These are phyloP conservation scores for Teratosphaeria zuluensis DNA, from an alignment of 2,329 filamentous ascomycete genomes.

Conservation along the genomic window DNA sequence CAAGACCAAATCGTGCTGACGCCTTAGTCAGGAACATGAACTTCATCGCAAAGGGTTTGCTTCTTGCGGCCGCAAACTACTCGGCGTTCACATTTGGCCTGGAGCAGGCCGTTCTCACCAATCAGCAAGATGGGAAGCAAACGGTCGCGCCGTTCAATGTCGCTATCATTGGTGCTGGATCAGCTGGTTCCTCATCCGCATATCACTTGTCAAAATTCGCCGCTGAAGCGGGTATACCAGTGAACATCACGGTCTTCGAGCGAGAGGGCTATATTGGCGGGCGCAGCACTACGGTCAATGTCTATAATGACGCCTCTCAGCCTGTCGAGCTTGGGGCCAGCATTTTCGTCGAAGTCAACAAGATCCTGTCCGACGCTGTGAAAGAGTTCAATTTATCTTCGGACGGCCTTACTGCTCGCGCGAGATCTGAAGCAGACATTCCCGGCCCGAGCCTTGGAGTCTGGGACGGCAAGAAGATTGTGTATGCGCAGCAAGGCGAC, in stretches of 20 bases:
- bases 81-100: neutral
- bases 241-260: constrained; percentile 86
- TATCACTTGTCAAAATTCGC: constrained; percentile 72
- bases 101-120: constrained; percentile 1
- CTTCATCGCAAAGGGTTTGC: neutral
- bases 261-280: constrained; percentile 69
- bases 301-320: constrained; percentile 55
- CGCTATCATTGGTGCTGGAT: constrained; percentile 54
- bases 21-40: neutral
- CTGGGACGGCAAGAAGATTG: constrained; percentile 72
- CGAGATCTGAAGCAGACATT: constrained; percentile 20
- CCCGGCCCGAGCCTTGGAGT: constrained; percentile 57
- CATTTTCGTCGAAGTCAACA: constrained; percentile 80
- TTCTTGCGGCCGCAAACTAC: neutral
- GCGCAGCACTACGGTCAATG: constrained; percentile 73
- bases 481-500: constrained; percentile 53
- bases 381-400: constrained; percentile 59
- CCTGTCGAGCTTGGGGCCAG: constrained; percentile 82
- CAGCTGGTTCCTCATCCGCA: constrained; percentile 76
- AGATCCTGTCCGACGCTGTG: constrained; percentile 68
- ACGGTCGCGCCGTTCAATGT: constrained; percentile 5
- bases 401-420: constrained; percentile 9
- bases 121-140: neutral
- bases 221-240: constrained; percentile 43
- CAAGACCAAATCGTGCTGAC: neutral